These are phyloP conservation scores for Tricholomella constricta DNA, from an alignment of 768 basidiomycete species.

Conservation along the genomic window DNA sequence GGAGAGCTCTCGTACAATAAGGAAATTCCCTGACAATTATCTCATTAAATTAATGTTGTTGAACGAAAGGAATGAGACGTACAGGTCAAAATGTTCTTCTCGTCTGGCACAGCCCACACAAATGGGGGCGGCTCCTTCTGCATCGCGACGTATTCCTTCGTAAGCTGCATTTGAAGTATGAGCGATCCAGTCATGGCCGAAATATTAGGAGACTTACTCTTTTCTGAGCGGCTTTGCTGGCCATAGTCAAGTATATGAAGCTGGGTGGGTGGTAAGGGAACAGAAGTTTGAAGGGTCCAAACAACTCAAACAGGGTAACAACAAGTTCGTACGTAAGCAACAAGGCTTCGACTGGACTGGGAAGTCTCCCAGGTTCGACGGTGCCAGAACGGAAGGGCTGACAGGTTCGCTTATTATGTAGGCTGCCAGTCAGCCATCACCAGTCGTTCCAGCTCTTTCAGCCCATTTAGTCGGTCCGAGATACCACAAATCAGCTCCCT, in stretches of 20 bases:
- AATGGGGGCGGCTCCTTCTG: conserved; percentile 94
- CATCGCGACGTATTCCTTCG: conserved; percentile 90
- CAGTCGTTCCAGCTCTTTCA: neutral
- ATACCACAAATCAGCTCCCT: neutral
- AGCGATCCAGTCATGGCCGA: neutral
- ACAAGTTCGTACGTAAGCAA: conserved; percentile 19
- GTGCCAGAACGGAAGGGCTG: neutral
- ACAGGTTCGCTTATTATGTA: neutral
- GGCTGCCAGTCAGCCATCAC: neutral
- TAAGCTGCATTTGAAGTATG: conserved; percentile 50
- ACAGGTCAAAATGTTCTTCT: conserved; percentile 98
- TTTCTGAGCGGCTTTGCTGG: conserved; percentile 85
- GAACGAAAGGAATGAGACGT: conserved; percentile 33
- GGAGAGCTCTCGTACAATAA: conserved; percentile 64
- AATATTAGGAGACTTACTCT: conserved; percentile 48
- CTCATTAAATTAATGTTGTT: neutral
- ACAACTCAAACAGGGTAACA: conserved; percentile 15
- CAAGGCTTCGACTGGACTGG: too few species aligned
- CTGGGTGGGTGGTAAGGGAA: conserved; percentile 14
- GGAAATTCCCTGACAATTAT: conserved; percentile 77
- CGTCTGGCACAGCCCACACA: conserved; percentile 93
- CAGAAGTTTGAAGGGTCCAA: conserved; percentile 20
- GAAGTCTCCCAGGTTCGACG: neutral
- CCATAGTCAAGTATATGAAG: conserved; percentile 51
- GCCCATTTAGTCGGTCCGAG: conserved; percentile 5